Percentiles rank a stretch among this genome's conserved stretches.
phyloP scores from a whole-genome alignment of 2,329 filamentous ascomycete species.

The Fusarium nygamai region DNA sequence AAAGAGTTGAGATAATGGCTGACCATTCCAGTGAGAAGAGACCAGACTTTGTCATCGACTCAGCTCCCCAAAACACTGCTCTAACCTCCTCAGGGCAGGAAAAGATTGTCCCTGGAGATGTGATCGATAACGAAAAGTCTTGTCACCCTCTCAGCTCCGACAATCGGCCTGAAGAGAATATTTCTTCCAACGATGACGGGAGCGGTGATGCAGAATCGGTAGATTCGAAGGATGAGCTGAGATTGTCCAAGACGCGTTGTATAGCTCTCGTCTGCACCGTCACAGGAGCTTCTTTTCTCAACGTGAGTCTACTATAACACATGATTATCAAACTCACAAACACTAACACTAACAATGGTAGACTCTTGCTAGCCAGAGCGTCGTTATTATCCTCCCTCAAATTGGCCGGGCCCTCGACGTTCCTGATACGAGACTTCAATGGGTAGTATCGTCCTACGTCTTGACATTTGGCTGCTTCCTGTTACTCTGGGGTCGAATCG shows the following conservation, averaged over 20 bases:
- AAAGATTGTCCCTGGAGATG: not conserved
- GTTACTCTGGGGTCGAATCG: conserved; percentile 73
- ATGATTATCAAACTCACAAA: not conserved
- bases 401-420: conserved; percentile 66
- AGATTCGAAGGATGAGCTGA: conserved; percentile 43
- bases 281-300: conserved; percentile 65
- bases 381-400: conserved; percentile 59
- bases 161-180: not conserved
- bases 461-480: conserved; percentile 75
- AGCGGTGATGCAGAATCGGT: conserved; percentile 28
- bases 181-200: not conserved
- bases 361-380: conserved; percentile 44
- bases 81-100: not conserved
- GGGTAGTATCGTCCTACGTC: conserved; percentile 73
- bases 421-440: conserved; percentile 68
- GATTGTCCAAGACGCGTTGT: conserved; percentile 60
- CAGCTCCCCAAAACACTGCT: conserved; percentile 2
- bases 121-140: conserved; percentile 16
- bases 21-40: conserved; percentile 21
- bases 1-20: conserved; percentile 3
- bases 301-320: conserved; percentile 49
- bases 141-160: not conserved
- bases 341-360: not conserved
- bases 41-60: conserved; percentile 1
- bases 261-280: conserved; percentile 65